Conservation (phyloP, 2,329 filamentous ascomycete genomes). For the Grosmannia huntii region DNA sequence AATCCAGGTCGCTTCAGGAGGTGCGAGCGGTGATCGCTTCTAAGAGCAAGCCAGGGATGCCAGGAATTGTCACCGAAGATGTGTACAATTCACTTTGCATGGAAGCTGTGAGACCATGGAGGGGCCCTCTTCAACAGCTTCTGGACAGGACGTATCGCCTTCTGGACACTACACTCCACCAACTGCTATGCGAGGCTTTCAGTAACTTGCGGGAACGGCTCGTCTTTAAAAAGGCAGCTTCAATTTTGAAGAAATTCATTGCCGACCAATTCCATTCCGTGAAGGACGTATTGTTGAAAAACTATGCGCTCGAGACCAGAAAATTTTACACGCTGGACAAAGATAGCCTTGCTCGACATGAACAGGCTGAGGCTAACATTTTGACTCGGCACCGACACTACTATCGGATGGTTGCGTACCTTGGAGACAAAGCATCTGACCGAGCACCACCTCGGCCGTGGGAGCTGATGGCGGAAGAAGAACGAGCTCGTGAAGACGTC, state of each 20-base stretch:
- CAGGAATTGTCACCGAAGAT: slow-evolving; percentile 43
- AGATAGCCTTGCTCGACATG: slow-evolving; percentile 32
- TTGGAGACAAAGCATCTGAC: slow-evolving; percentile 15
- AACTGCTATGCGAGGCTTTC: slow-evolving; percentile 35
- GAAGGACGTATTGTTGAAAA: slow-evolving; percentile 24
- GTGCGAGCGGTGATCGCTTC: slow-evolving; percentile 42
- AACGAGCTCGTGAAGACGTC: slow-evolving; percentile 29
- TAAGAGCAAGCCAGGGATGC: slow-evolving; percentile 44
- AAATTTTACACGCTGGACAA: slow-evolving; percentile 46
- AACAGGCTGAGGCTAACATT: slow-evolving; percentile 28
- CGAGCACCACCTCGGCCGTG: slow-evolving; percentile 23
- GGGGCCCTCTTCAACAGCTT: slow-evolving; percentile 35
- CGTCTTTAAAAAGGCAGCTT: slow-evolving; percentile 34
- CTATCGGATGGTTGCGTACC: slow-evolving; percentile 32
- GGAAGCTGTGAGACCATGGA: slow-evolving; percentile 47
- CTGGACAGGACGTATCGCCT: slow-evolving; percentile 33
- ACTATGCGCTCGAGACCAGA: slow-evolving; percentile 39
- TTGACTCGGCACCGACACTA: slow-evolving; percentile 36
- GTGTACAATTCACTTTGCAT: slow-evolving; percentile 47
- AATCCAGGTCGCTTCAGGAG: slow-evolving; percentile 27
- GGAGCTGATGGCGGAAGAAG: slow-evolving; percentile 35
- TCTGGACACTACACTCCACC: slow-evolving; percentile 31
- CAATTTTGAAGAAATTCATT: slow-evolving; percentile 32
- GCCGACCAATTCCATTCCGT: slow-evolving; percentile 24
- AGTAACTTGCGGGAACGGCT: slow-evolving; percentile 31